Percentiles rank a stretch among this genome's conserved stretches.
Conservation (phyloP, 805 yeast genomes). For the Zygoascus tannicola region DNA sequence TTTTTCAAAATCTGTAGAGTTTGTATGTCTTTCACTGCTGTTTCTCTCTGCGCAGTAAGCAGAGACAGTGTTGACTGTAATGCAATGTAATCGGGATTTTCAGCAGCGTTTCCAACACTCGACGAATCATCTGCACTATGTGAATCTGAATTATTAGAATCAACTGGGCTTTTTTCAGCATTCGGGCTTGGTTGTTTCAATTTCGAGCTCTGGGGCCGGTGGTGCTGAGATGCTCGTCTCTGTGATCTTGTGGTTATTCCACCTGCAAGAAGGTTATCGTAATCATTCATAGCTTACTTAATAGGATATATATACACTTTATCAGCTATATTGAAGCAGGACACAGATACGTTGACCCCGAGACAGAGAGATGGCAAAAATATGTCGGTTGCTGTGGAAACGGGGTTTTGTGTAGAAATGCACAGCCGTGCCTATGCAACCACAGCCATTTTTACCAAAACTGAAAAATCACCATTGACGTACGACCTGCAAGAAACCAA, state of each 20-base stretch:
- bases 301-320: too few relatives aligned
- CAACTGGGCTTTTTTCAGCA: neutral
- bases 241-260: neutral
- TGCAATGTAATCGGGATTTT: constrained; percentile 25
- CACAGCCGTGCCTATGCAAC: too few relatives aligned
- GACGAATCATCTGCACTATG: neutral
- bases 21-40: constrained; percentile 21
- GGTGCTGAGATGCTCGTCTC: neutral
- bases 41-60: constrained; percentile 19
- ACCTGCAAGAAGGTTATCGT: neutral
- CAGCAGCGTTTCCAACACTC: neutral
- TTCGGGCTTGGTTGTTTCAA: neutral
- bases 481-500: too few relatives aligned
- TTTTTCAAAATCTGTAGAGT: constrained; percentile 17
- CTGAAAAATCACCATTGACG: too few relatives aligned
- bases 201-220: neutral
- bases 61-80: constrained; percentile 23
- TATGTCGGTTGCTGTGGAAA: too few relatives aligned
- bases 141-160: neutral
- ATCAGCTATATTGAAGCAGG: too few relatives aligned
- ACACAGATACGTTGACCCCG: too few relatives aligned
- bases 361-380: too few relatives aligned
- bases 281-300: neutral
- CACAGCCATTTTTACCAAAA: too few relatives aligned
- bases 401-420: too few relatives aligned